phyloP scores from a whole-genome alignment of 208 protist genomes.

The Wallacemonas sp. region DNA sequence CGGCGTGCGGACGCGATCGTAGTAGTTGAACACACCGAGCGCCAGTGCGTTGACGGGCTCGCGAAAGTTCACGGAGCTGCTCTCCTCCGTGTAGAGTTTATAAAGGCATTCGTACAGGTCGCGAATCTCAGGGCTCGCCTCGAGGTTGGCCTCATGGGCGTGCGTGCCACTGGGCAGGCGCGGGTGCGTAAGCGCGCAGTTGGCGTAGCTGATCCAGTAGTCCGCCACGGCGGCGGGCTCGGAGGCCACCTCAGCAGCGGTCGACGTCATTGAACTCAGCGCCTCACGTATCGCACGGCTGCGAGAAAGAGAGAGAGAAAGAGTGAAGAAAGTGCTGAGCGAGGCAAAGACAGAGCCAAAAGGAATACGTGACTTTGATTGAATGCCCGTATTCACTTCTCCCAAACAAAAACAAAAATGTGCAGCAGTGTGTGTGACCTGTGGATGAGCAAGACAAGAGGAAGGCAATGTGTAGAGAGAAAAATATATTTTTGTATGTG shows the following conservation, averaged over 20 bases:
- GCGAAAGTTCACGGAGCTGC: slow-evolving; percentile 56
- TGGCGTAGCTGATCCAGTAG: slow-evolving; percentile 62
- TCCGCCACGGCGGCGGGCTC: slow-evolving; percentile 22
- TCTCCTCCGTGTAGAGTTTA: slow-evolving; percentile 77
- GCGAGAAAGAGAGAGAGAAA: neutral
- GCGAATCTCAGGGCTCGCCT: slow-evolving; percentile 45
- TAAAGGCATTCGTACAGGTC: slow-evolving; percentile 81
- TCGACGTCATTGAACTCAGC: neutral
- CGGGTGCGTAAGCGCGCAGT: slow-evolving; percentile 71
- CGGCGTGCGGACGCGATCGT: slow-evolving; percentile 55
- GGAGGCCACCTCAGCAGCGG: neutral
- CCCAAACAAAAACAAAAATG: neutral
- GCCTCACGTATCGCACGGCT: neutral
- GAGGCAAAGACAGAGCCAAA: no score
- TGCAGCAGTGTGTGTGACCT: neutral
- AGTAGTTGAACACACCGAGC: slow-evolving; percentile 71
- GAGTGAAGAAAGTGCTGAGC: neutral
- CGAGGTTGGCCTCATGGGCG: slow-evolving; percentile 39
- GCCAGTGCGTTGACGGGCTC: slow-evolving; percentile 83
- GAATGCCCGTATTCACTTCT: no score
- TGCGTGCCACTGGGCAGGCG: slow-evolving; percentile 64
- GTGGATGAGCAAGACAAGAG: neutral
- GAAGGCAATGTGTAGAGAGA: slow-evolving; percentile 8
- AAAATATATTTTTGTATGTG: no score
- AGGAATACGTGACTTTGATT: no score